Evolutionary conservation across 331 rosid species (phyloP).

Genomic region (Arachis monticola): DNA sequence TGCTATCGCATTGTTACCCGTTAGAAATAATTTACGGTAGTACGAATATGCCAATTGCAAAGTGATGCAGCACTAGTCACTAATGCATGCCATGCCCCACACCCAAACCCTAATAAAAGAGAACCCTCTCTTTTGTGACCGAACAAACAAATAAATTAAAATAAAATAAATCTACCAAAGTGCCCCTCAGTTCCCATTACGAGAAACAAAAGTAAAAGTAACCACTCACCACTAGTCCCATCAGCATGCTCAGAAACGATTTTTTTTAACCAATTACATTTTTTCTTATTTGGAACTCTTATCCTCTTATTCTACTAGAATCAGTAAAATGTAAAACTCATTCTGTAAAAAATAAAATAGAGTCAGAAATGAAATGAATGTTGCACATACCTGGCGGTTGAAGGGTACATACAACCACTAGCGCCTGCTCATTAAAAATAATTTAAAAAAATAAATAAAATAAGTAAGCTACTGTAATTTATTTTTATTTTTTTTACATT

Average conservation of each 20-base stretch:
- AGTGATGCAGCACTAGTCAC: not conserved
- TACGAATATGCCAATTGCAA: conserved; percentile 30
- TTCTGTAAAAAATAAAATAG: not conserved
- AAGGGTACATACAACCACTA: conserved; percentile 70
- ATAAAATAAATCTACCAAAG: not conserved
- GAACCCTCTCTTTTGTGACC: not conserved
- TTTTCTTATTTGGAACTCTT: too few species aligned
- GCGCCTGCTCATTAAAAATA: conserved; percentile 54
- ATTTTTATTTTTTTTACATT: not conserved
- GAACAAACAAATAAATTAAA: conserved; percentile 27
- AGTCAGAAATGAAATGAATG: not conserved
- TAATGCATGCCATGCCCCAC: conserved; percentile 8
- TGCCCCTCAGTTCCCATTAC: conserved; percentile 9
- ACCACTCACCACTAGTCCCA: conserved; percentile 2
- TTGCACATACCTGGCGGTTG: conserved; percentile 68
- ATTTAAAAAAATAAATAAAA: not conserved
- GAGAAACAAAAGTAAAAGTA: conserved; percentile 30
- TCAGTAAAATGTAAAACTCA: too few species aligned
- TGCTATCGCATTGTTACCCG: not conserved
- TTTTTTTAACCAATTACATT: too few species aligned
- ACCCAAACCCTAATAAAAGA: not conserved
- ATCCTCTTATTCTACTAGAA: too few species aligned
- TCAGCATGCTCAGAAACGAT: not conserved
- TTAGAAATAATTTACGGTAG: not conserved
- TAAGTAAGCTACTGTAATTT: not conserved